Percentiles rank a stretch among this genome's conserved stretches.
These are phyloP conservation scores for Helicostylum pulchrum DNA, from an alignment of 192 early-diverging fungal species.

Conservation along the genomic window DNA sequence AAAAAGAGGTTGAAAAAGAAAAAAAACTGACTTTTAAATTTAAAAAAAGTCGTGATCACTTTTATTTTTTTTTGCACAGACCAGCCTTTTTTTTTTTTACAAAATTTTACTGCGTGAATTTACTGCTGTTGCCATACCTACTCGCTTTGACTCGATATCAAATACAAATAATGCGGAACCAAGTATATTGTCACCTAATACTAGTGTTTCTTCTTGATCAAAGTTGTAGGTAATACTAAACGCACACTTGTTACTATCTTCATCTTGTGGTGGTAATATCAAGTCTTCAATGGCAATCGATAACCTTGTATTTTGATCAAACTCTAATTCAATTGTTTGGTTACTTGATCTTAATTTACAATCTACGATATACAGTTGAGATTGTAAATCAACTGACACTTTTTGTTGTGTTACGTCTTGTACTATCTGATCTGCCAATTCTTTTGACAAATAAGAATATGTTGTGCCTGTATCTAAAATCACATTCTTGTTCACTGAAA, in stretches of 20 bases:
- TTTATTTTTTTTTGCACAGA: too few relatives aligned
- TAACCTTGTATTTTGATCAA: background rate
- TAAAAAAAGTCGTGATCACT: too few relatives aligned
- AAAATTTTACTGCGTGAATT: too few relatives aligned
- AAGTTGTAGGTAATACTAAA: background rate
- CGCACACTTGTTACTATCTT: background rate
- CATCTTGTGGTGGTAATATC: background rate
- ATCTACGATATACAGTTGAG: background rate
- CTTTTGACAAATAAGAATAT: background rate
- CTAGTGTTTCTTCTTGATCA: background rate
- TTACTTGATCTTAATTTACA: background rate
- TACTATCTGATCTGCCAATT: background rate
- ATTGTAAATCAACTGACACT: background rate
- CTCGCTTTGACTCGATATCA: conserved; percentile 9
- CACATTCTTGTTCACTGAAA: background rate
- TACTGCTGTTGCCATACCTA: conserved; percentile 6
- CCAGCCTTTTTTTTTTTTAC: too few relatives aligned
- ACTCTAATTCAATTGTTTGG: background rate
- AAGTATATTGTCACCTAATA: background rate
- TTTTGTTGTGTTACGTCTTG: background rate
- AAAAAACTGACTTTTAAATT: too few relatives aligned
- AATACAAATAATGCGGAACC: conserved; percentile 5
- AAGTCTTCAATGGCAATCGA: background rate
- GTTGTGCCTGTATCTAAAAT: background rate
- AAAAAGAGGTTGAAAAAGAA: too few relatives aligned